Conservation (phyloP, 257 asterid genomes). For the Mentha longifolia region DNA sequence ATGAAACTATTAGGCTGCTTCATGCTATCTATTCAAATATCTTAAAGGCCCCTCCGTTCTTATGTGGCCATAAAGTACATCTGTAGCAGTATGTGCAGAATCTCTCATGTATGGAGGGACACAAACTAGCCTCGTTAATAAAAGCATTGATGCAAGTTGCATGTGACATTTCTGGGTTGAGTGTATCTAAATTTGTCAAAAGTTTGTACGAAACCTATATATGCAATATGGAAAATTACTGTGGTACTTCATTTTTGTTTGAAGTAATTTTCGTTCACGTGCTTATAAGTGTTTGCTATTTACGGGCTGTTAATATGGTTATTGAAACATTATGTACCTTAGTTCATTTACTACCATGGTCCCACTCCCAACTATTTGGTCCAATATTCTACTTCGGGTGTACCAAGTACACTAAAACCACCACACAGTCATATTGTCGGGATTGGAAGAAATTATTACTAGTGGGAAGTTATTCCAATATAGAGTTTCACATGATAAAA, state of each 20-base stretch:
- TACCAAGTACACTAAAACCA: no score
- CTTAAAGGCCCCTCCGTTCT: neutral
- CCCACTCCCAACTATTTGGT: no score
- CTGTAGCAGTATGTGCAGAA: neutral
- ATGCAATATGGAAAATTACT: neutral
- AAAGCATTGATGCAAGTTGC: neutral
- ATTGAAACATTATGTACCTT: no score
- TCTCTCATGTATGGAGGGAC: neutral
- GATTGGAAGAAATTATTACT: no score
- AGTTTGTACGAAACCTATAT: neutral
- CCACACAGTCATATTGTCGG: no score
- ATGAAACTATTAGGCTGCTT: neutral
- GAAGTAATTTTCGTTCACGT: neutral
- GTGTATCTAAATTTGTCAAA: neutral
- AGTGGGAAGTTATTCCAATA: no score
- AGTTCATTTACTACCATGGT: neutral
- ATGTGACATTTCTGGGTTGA: neutral
- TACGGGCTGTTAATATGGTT: no score
- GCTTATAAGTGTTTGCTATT: neutral
- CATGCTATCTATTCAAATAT: neutral
- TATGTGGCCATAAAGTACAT: neutral
- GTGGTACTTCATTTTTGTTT: neutral
- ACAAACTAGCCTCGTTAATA: neutral
- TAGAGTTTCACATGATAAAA: no score
- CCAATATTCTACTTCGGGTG: neutral